phyloP scores from a whole-genome alignment of 1,284 basidiomycete species.

The Sanguinoderma infundibulare region DNA sequence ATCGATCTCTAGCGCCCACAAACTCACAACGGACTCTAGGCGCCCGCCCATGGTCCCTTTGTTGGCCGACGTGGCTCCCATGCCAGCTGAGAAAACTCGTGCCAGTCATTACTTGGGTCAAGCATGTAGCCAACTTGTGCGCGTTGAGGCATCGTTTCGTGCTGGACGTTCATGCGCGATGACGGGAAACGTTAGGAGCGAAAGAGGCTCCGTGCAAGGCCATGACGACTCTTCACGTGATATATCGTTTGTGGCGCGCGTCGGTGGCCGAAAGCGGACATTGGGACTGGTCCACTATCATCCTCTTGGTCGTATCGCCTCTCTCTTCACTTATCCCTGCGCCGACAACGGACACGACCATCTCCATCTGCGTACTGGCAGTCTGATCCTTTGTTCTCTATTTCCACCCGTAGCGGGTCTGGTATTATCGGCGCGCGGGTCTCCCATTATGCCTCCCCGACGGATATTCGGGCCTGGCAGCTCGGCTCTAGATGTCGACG shows the following conservation, averaged over 20 bases:
- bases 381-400: background rate
- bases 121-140: too few species aligned
- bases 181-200: too few species aligned
- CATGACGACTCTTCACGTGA: background rate
- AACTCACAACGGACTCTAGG: too few species aligned
- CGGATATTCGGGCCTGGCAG: constrained; percentile 28
- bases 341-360: background rate
- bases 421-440: background rate
- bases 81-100: too few species aligned
- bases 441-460: constrained; percentile 18
- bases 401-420: background rate
- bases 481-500: constrained; percentile 18
- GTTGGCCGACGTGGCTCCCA: too few species aligned
- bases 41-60: too few species aligned
- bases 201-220: too few species aligned
- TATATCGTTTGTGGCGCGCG: background rate
- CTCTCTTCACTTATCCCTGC: background rate
- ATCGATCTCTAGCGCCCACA: too few species aligned
- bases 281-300: background rate
- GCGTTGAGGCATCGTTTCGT: too few species aligned
- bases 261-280: background rate
- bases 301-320: background rate
- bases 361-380: background rate
- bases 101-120: too few species aligned
- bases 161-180: too few species aligned